These are phyloP conservation scores for Heterobasidion irregulare DNA, from an alignment of 1,284 basidiomycete genomes.

Conservation along the genomic window DNA sequence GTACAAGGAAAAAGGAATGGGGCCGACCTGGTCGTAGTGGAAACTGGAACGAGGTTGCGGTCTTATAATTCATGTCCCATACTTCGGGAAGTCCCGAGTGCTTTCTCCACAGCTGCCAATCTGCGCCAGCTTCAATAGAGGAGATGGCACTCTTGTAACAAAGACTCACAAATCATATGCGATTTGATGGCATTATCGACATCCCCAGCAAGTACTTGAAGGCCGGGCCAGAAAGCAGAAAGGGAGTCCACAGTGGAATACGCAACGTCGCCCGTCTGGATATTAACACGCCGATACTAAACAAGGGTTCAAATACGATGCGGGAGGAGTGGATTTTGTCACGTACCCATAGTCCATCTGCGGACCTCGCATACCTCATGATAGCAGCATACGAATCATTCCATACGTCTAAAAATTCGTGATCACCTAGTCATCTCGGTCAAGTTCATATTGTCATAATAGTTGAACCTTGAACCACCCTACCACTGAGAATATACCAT, in stretches of 20 bases:
- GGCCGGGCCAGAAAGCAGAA: conserved; percentile 83
- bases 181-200: conserved; percentile 82
- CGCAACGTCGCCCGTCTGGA: conserved; percentile 64
- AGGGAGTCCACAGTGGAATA: conserved; percentile 76
- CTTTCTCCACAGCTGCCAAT: conserved; percentile 85
- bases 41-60: conserved; percentile 75
- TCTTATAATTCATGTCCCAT: conserved; percentile 71
- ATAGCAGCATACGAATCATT: conserved; percentile 83
- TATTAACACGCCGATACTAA: conserved; percentile 76
- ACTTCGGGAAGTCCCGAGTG: conserved; percentile 85
- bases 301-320: no score
- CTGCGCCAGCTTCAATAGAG: conserved; percentile 28
- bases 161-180: conserved; percentile 62
- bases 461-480: conserved; percentile 15
- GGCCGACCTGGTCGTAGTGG: conserved; percentile 67
- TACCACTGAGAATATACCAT: conserved; percentile 86
- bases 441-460: neutral
- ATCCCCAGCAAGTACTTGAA: conserved; percentile 87
- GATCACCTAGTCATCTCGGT: conserved; percentile 52
- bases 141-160: neutral
- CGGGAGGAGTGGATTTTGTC: no score
- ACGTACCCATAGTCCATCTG: conserved; percentile 82
- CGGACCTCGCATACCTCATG: conserved; percentile 76
- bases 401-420: conserved; percentile 88
- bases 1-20: neutral